Evolutionary conservation across 208 protist species (phyloP).

Genomic region (Acanthamoeba divionensis): DNA sequence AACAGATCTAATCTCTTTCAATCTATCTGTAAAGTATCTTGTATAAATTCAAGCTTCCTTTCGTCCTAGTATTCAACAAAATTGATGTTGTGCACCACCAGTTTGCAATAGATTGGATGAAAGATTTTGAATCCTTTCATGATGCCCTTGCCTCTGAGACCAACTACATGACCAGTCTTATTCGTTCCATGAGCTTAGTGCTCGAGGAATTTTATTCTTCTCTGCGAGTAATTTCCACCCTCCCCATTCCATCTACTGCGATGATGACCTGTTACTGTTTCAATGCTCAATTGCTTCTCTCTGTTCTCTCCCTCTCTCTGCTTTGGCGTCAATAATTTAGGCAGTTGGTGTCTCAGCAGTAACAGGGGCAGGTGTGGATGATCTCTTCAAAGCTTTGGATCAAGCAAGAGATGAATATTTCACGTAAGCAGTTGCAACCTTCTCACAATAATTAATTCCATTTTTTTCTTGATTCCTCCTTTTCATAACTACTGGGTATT

Average conservation of each 20-base stretch:
- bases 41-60: conserved; percentile 96
- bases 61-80: conserved; percentile 98
- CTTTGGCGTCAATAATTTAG: no score
- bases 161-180: conserved; percentile 88
- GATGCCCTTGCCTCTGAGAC: conserved; percentile 66
- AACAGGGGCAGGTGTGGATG: conserved; percentile 87
- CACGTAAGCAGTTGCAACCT: conserved; percentile 20
- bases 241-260: background rate
- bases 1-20: background rate
- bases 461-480: background rate
- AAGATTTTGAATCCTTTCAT: conserved; percentile 87
- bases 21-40: conserved; percentile 84
- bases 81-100: conserved; percentile 89
- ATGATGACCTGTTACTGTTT: conserved; percentile 44
- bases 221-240: background rate
- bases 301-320: no score
- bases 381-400: conserved; percentile 85
- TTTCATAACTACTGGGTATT: background rate
- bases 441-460: background rate
- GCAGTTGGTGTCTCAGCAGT: conserved; percentile 90
- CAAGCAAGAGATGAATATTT: conserved; percentile 82
- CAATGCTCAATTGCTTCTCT: background rate
- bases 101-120: conserved; percentile 91
- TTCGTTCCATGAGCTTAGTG: conserved; percentile 92
- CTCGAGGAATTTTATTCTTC: conserved; percentile 95